Evolutionary conservation across 371 early-diverging fungal genomes (phyloP).

Genomic region (Basidiobolus meristosporus): DNA sequence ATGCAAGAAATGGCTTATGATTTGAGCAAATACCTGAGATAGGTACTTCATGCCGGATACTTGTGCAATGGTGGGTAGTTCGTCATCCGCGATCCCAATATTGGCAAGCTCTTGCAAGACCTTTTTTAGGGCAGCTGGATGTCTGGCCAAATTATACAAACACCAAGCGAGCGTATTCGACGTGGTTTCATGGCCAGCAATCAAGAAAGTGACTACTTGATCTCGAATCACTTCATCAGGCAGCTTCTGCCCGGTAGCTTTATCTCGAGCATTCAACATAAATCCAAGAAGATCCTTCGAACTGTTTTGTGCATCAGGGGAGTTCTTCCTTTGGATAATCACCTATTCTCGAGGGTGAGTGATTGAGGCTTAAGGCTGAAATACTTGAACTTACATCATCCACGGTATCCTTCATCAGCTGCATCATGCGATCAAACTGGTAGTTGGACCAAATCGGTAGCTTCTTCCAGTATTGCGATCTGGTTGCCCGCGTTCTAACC

Average conservation of each 20-base stretch:
- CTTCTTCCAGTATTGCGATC: too few relatives aligned
- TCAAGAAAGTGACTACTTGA: constrained; percentile 16
- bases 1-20: too few relatives aligned
- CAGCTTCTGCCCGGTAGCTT: background rate
- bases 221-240: constrained; percentile 6
- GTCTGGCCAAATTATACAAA: constrained; percentile 13
- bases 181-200: constrained; percentile 32
- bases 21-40: constrained; percentile 9
- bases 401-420: background rate
- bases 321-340: background rate
- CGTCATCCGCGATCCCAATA: constrained; percentile 10
- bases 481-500: too few relatives aligned
- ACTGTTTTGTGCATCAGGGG: background rate
- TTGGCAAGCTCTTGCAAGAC: constrained; percentile 18
- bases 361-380: too few relatives aligned
- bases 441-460: too few relatives aligned
- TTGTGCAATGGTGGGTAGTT: constrained; percentile 10
- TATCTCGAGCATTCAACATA: background rate
- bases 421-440: too few relatives aligned
- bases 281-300: background rate
- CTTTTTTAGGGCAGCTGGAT: constrained; percentile 17
- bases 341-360: too few relatives aligned
- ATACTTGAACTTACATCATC: background rate
- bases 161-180: constrained; percentile 19
- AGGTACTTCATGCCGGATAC: constrained; percentile 15